Evolutionary conservation across 176 grass and related monocot species (phyloP).

Genomic region (Bothriochloa decipiens): DNA sequence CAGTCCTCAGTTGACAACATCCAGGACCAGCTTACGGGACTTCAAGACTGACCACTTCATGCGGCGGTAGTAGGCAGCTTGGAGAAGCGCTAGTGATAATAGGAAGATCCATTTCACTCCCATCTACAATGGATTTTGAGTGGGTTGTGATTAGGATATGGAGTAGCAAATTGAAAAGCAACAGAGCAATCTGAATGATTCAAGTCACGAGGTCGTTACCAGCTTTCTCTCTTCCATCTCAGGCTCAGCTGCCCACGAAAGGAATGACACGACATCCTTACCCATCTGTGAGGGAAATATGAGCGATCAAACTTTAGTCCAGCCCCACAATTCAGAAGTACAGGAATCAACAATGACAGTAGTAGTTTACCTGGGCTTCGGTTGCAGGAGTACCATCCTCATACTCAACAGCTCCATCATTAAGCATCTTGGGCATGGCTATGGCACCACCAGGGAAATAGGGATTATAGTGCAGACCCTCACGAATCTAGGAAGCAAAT

Average conservation of each 20-base stretch:
- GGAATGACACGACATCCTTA: slow-evolving; percentile 92
- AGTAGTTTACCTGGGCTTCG: slow-evolving; percentile 77
- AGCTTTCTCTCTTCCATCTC: slow-evolving; percentile 99
- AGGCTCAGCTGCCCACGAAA: slow-evolving; percentile 97
- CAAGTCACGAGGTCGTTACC: slow-evolving; percentile 48
- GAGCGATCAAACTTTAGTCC: slow-evolving; percentile 12
- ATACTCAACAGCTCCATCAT: slow-evolving; percentile 88
- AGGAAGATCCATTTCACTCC: slow-evolving; percentile 99
- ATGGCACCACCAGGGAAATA: slow-evolving; percentile 99
- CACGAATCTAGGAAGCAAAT: slow-evolving; percentile 77
- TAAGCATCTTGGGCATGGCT: slow-evolving; percentile 99
- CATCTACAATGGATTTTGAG: slow-evolving; percentile 51
- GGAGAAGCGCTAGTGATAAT: slow-evolving; percentile 91
- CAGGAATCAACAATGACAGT: not conserved
- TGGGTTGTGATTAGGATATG: slow-evolving; percentile 7
- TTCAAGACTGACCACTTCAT: slow-evolving; percentile 95
- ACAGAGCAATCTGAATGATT: not conserved
- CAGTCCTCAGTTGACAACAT: slow-evolving; percentile 82
- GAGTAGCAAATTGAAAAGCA: slow-evolving; percentile 6
- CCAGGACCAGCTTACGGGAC: slow-evolving; percentile 87
- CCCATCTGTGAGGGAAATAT: slow-evolving; percentile 75
- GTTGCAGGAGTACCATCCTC: slow-evolving; percentile 95
- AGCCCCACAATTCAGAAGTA: not conserved
- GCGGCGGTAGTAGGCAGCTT: slow-evolving; percentile 97
- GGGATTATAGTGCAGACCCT: slow-evolving; percentile 95